Conservation (phyloP, 2,329 filamentous ascomycete species). For the Metarhizium humberi region DNA sequence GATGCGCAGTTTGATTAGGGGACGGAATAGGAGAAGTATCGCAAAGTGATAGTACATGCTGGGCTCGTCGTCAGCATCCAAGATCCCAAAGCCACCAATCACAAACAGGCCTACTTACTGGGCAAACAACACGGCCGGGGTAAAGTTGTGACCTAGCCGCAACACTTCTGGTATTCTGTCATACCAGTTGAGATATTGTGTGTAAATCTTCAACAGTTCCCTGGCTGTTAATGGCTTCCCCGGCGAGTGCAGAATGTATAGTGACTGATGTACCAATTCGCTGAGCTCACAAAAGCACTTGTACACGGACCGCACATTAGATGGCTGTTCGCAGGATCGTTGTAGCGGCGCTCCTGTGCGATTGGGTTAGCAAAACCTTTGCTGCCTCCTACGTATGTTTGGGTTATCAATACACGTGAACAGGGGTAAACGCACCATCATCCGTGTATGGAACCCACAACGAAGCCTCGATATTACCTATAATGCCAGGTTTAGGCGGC, state of each 20-base stretch:
- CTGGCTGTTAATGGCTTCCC: slow-evolving; percentile 54
- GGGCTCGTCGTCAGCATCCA: not conserved
- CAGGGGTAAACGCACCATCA: slow-evolving; percentile 32
- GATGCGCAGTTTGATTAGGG: slow-evolving; percentile 56
- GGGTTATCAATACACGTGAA: not conserved
- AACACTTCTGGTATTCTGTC: slow-evolving; percentile 55
- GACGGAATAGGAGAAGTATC: slow-evolving; percentile 65
- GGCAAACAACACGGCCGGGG: slow-evolving; percentile 62
- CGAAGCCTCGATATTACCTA: slow-evolving; percentile 50
- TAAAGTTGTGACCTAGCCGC: slow-evolving; percentile 57
- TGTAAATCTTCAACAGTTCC: slow-evolving; percentile 55
- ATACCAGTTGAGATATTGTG: slow-evolving; percentile 64
- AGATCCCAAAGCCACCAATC: not conserved
- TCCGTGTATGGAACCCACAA: slow-evolving; percentile 51
- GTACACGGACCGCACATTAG: slow-evolving; percentile 58
- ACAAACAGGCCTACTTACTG: slow-evolving; percentile 44
- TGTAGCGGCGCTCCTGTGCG: slow-evolving; percentile 40
- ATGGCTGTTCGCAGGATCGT: slow-evolving; percentile 50
- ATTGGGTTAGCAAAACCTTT: not conserved
- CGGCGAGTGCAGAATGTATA: slow-evolving; percentile 65
- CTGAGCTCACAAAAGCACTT: slow-evolving; percentile 64
- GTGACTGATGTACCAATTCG: slow-evolving; percentile 62
- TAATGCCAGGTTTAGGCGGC: slow-evolving; percentile 50
- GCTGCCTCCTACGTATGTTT: slow-evolving; percentile 2
- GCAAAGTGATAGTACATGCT: slow-evolving; percentile 65